A percentile compares a stretch with the other conserved stretches of the same genome.
These are phyloP conservation scores for Melastoma candidum DNA, from an alignment of 441 rosid genomes.

Conservation along the genomic window DNA sequence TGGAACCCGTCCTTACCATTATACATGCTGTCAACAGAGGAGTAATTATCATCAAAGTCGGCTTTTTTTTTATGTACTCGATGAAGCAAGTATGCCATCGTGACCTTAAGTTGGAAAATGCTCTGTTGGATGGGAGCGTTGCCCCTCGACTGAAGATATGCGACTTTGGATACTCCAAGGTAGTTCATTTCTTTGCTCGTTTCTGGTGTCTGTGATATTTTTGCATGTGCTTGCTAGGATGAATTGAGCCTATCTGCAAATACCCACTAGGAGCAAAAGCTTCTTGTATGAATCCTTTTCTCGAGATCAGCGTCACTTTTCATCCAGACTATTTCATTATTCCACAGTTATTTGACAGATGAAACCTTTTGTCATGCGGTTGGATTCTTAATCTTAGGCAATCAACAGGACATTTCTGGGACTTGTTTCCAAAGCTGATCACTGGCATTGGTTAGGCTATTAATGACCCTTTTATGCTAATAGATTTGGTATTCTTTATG, in stretches of 20 bases:
- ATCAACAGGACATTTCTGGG: too few species aligned
- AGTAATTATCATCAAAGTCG: neutral
- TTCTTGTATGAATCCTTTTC: too few species aligned
- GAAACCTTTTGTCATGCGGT: too few species aligned
- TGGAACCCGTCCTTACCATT: neutral
- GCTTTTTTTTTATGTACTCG: constrained; percentile 13
- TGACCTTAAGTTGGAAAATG: constrained; percentile 57
- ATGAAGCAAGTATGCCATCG: constrained; percentile 65
- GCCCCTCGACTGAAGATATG: constrained; percentile 65
- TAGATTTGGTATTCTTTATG: constrained; percentile 1
- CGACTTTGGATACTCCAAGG: constrained; percentile 73
- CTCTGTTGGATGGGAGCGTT: constrained; percentile 62
- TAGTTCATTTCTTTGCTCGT: constrained; percentile 3
- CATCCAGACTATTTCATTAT: too few species aligned
- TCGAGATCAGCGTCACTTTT: too few species aligned
- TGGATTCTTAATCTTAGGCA: too few species aligned
- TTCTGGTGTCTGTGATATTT: neutral
- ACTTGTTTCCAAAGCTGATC: neutral
- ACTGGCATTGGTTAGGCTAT: neutral
- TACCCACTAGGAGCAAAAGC: too few species aligned
- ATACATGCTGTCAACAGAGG: neutral
- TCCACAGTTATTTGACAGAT: too few species aligned
- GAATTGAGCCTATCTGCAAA: neutral
- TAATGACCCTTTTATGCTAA: neutral
- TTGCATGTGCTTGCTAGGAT: neutral